phyloP scores from a whole-genome alignment of 2,329 filamentous ascomycete species.

The Hypoxylon sp. region DNA sequence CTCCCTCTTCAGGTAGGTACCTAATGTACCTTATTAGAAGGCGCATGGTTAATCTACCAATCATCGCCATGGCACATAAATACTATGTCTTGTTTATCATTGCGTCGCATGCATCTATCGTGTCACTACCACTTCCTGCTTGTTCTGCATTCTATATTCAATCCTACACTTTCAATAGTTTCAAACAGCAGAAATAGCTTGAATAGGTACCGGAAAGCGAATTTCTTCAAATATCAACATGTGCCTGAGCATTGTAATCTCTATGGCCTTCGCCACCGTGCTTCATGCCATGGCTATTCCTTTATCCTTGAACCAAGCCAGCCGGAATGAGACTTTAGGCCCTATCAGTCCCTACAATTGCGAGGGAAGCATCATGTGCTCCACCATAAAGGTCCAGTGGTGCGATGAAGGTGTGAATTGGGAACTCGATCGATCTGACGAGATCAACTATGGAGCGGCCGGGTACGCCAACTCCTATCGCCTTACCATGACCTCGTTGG shows the following conservation, averaged over 20 bases:
- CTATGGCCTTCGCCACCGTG: slow-evolving; percentile 1
- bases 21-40: no score
- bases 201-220: not conserved
- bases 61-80: not conserved
- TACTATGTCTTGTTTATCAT: not conserved
- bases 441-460: slow-evolving; percentile 30
- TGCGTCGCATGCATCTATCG: not conserved
- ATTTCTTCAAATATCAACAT: slow-evolving; percentile 23
- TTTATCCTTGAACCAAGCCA: not conserved
- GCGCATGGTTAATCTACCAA: not conserved
- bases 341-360: slow-evolving; percentile 18
- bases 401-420: slow-evolving; percentile 33
- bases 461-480: slow-evolving; percentile 16
- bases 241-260: slow-evolving; percentile 14
- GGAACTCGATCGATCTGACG: slow-evolving; percentile 29
- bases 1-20: no score
- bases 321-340: not conserved
- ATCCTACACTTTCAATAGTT: not conserved
- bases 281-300: slow-evolving; percentile 1
- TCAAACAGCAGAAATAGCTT: not conserved
- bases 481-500: not conserved
- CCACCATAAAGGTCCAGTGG: slow-evolving; percentile 16
- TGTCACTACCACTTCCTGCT: not conserved
- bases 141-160: not conserved
- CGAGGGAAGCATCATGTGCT: slow-evolving; percentile 36